Percentiles rank a stretch among this genome's conserved stretches.
Conservation (phyloP, 768 basidiomycete genomes). For the Tulasnella sp. region DNA sequence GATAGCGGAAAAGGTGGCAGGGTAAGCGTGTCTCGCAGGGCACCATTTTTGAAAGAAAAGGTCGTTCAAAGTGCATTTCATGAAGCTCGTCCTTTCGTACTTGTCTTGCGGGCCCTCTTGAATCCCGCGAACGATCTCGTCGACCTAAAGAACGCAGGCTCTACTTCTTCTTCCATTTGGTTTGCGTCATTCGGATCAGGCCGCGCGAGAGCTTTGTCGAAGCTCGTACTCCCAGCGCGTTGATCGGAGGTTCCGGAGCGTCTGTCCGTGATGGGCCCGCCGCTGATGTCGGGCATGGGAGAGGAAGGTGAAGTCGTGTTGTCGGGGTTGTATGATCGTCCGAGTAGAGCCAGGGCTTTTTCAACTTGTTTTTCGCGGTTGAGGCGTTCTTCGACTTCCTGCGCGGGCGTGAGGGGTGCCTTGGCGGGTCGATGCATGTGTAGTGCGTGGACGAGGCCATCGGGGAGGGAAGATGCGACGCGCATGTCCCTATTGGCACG, state of each 20-base stretch:
- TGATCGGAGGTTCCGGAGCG: too few species aligned
- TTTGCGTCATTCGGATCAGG: too few species aligned
- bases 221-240: too few species aligned
- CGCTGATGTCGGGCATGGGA: too few species aligned
- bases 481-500: conserved; percentile 14
- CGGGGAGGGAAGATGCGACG: not conserved
- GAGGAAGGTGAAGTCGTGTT: too few species aligned
- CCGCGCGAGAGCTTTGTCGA: too few species aligned
- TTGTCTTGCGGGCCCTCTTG: not conserved
- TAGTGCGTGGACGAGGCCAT: conserved; percentile 10
- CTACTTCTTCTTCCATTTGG: not conserved
- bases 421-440: conserved; percentile 4
- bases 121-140: conserved; percentile 8
- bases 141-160: conserved; percentile 6
- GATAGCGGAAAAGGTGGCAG: too few species aligned
- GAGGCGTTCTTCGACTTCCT: not conserved
- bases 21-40: too few species aligned
- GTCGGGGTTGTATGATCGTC: not conserved
- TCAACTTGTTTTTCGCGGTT: not conserved
- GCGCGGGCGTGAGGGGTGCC: not conserved
- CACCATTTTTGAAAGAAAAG: too few species aligned
- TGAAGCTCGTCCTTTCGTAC: too few species aligned
- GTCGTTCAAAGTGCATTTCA: too few species aligned
- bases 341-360: not conserved
- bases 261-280: too few species aligned